Evolutionary conservation across 768 basidiomycete genomes (phyloP), one percentile per base, ranked within the genome.

Genomic region (Nidula microcarpa): DNA sequence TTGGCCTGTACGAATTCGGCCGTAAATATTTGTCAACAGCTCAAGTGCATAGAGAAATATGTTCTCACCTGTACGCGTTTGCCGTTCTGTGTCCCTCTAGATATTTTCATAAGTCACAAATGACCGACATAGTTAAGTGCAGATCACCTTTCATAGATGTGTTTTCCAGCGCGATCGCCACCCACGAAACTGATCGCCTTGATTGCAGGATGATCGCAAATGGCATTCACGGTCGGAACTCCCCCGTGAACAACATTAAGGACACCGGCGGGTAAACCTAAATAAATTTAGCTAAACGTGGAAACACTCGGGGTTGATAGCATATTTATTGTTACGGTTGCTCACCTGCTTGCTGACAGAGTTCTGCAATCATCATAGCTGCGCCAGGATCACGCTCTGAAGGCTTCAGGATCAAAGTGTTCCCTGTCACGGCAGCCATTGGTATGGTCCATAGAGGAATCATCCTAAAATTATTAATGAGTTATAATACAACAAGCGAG

Each of bases 131-230:
- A 18, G 16, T 43, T 2, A 18, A 33, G 43, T 14, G 30, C 17
- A 33, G 44, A 67, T 58, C 59, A 81, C 89, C 93, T 78, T 61
- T 95, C 84, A 62, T 93, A 98, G 55, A 99, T 99, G 61, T 98
- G 93, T 60, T 84, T 87, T 34, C 96, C 96, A 3, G 96, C 96
- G 30, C 79, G 79, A 67, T 99, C 92, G 30, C 93, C 92, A 13
- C 96, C 96, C 6, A 99, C 96, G 63, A 99, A 98, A 57, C 91
- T 93, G 64, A 98, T 94, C 4, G 96, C 96, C 65, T 85, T 94
- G 74, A 99, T 93, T 3, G 78, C 72, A 3, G 94, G 88, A 63
- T 94, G 84, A 65, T 98, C 94, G 66, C 94, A 98, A 49, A 99
- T 94, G 10, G 87, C 81, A 60, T 98, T 96, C 46, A 99, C 96